These are phyloP conservation scores for Zygoascus tannicola DNA, from an alignment of 805 yeast species.

Conservation along the genomic window DNA sequence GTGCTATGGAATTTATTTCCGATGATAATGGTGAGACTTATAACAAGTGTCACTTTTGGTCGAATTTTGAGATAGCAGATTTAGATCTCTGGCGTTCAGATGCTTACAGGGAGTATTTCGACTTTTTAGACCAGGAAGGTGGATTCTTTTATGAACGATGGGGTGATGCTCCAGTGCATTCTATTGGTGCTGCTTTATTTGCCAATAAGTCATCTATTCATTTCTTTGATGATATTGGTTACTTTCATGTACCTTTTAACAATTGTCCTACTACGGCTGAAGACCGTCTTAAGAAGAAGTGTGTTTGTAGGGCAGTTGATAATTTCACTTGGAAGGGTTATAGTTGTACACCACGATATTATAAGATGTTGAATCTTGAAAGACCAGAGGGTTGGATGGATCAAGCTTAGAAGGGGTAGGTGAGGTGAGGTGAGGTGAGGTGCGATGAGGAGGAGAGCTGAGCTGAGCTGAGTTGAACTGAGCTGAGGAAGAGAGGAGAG, in stretches of 20 bases:
- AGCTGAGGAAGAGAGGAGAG: no score
- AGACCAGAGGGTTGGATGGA: slow-evolving; percentile 27
- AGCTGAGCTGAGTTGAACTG: no score
- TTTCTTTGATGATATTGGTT: slow-evolving; percentile 52
- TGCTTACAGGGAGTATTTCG: slow-evolving; percentile 46
- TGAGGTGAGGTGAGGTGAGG: no score
- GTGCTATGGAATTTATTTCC: slow-evolving; percentile 61
- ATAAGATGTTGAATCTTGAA: slow-evolving; percentile 22
- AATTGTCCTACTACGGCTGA: slow-evolving; percentile 43
- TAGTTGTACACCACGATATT: slow-evolving; percentile 31
- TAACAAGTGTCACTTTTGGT: slow-evolving; percentile 84
- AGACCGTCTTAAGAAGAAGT: slow-evolving; percentile 48
- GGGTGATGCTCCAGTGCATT: slow-evolving; percentile 74
- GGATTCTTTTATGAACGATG: slow-evolving; percentile 69
- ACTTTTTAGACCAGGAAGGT: slow-evolving; percentile 50
- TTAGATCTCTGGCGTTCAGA: slow-evolving; percentile 50
- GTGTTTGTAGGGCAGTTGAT: slow-evolving; percentile 63
- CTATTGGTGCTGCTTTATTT: slow-evolving; percentile 52
- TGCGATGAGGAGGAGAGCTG: no score
- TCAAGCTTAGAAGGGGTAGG: no score
- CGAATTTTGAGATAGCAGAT: slow-evolving; percentile 58
- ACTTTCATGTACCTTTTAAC: slow-evolving; percentile 46
- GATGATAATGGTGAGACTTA: slow-evolving; percentile 61
- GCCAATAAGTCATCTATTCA: slow-evolving; percentile 44
- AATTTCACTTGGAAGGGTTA: slow-evolving; percentile 34